Percentiles rank a stretch among this genome's conserved stretches.
phyloP scores from a whole-genome alignment of 2,329 filamentous ascomycete genomes.

The Tympanopsis confertula region DNA sequence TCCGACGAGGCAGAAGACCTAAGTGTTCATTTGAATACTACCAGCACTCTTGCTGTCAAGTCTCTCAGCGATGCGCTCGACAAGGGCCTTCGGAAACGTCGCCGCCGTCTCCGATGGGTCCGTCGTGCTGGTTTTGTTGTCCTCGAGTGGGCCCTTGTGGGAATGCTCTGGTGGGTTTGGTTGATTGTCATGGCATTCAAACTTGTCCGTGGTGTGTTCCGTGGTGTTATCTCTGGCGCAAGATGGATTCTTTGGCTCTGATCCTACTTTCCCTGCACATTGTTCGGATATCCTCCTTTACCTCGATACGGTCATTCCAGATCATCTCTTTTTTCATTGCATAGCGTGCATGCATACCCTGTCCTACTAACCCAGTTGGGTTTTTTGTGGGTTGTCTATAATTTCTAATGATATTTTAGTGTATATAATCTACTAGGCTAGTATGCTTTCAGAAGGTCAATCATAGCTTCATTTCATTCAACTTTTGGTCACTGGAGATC shows the following conservation, averaged over 20 bases:
- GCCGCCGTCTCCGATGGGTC: neutral
- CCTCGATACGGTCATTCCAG: too few species aligned
- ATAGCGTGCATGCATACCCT: too few species aligned
- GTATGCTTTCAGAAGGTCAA: too few species aligned
- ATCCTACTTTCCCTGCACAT: too few species aligned
- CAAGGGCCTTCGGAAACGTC: neutral
- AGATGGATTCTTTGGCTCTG: neutral
- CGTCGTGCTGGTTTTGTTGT: neutral
- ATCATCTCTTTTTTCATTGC: too few species aligned
- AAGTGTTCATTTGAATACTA: neutral
- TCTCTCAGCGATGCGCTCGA: neutral
- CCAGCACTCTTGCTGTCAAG: neutral
- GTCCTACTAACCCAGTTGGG: too few species aligned
- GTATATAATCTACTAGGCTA: too few species aligned
- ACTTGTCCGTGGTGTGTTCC: neutral
- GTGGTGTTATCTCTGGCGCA: neutral
- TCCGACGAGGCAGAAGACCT: neutral
- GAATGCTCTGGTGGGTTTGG: conserved; percentile 1
- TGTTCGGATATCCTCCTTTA: too few species aligned
- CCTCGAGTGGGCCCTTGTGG: neutral
- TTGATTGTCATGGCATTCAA: conserved; percentile 1
- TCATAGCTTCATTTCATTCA: too few species aligned
- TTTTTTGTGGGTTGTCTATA: too few species aligned
- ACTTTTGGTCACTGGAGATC: too few species aligned
- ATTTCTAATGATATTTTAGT: too few species aligned